Base-by-base conservation (phyloP, 768 basidiomycete species). In the Agaricus blazei region DNA sequence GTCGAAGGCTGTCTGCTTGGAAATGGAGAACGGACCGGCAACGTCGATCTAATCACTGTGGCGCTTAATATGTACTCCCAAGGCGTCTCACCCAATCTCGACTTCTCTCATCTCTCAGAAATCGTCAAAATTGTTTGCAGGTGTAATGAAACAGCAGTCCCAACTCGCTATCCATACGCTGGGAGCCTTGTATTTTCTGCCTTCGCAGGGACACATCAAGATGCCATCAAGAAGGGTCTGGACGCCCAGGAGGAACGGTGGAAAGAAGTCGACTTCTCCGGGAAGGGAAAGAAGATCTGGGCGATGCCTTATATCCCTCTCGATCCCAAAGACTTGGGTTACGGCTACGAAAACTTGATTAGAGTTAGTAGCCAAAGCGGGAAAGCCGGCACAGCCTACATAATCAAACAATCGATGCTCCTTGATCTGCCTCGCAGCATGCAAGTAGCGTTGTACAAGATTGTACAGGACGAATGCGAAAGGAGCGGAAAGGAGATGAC, bases 191-290 rank as follows among this genome's bases (percentile, higher is more conserved):
- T 98, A 56, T 98, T 93, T 71, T 97, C 96, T 19, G 95, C 96
- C 9, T 99, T 99, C 78, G 96, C 93, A 54, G 96, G 96, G 29
- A 93, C 91, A 19, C 96, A 99, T 69, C 93, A 96, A 71, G 96
- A 98, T 64, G 96, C 96, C 27, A 91, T 99, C 78, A 99, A 99
- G 75, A 99, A 99, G 75, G 96, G 96, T 23, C 95, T 99, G 72
- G 92, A 94, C 71, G 84, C 80, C 2, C 90, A 94, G 69, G 76
- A 70, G 50, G 68, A 72, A 51, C 72, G 82, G 50, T 84, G 53
- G 53, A 46, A 54, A 14, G 53, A 91, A 62, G 77, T 79, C 40
- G 72, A 75, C 52, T 90, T 85, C 46, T 77, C 78, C 56, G 72
- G 69, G 12, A 72, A 76, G 48, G 86, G 83, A 47, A 79, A 83